Base-by-base conservation (phyloP, 495 filamentous ascomycete species). In the Choiromyces venosus region DNA sequence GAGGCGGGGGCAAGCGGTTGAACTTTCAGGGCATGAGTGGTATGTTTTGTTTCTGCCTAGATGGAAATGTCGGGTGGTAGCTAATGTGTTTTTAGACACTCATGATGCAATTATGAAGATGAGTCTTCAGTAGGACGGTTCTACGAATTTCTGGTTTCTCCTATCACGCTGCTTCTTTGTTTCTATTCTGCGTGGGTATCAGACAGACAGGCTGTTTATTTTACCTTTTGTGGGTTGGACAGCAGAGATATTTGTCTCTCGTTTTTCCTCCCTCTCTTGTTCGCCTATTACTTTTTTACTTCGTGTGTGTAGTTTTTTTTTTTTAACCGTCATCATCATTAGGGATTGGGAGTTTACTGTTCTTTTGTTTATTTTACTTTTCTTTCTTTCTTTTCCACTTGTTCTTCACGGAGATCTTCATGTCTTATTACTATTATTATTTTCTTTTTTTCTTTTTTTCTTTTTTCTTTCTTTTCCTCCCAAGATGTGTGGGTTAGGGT, bases 61-160 rank as follows among this genome's bases (percentile, higher is more conserved):
- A 19, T 9, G 25, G 39, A 10, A 33, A 19, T 6, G 38, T 19
- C 35, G 37, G 9, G 1, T 56, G 40, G 40, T 68, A 37, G 52
- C 35, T 56, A 37, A 71, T 14, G 29, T 21, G 18, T 6, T 0
- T n/a, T 38, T 86, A 67, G 96, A 98, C 84, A 95, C 96, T 4
- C 91, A 93, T 79, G 95, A 98, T 83, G 92, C 93, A 33, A 85
- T 98, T 76, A 97, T 97, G 92, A 93, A 95, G 79, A 94, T 99
- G 93, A 97, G 92, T 81, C 94, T 97, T 80, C 93, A 97, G 78
- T 91, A 76, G 65, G 52, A 75, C 12, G 42, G 38, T 33, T 35
- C 7, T 9, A 61, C 0, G 25, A 61, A 33, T 33, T 29, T 61
- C 52, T 29, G 1, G 14, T 61, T 16, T 61, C 52, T 29, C 52